phyloP scores from a whole-genome alignment of 306 rosid species.

The Citrullus mucosospermus region DNA sequence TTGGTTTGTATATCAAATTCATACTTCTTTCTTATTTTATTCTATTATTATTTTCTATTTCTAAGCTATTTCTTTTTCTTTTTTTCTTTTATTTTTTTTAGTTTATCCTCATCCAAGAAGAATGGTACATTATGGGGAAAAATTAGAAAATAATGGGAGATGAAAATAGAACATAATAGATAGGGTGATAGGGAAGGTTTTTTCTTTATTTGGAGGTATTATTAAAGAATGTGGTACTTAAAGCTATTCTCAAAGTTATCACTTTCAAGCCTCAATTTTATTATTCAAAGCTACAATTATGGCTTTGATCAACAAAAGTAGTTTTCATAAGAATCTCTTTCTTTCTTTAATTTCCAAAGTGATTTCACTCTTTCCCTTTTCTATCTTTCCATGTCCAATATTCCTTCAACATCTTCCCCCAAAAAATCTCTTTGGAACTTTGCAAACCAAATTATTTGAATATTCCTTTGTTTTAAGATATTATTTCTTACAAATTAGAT shows the following conservation, averaged over 20 bases:
- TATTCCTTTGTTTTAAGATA: not conserved
- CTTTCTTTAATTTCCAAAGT: not conserved
- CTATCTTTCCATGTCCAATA: not conserved
- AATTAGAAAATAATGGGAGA: not conserved
- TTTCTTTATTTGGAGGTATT: not conserved
- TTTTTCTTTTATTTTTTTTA: not conserved
- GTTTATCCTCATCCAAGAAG: not conserved
- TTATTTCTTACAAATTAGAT: not conserved
- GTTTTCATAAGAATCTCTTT: not conserved
- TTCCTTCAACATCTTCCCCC: not conserved
- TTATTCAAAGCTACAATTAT: not conserved
- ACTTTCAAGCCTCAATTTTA: not conserved
- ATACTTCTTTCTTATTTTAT: no score
- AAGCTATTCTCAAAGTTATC: constrained; percentile 1
- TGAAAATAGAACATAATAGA: not conserved
- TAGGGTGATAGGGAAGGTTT: not conserved
- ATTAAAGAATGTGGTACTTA: not conserved
- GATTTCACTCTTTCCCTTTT: not conserved
- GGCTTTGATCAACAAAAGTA: not conserved
- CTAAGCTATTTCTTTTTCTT: not conserved
- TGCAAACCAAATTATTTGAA: not conserved
- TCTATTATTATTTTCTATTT: not conserved
- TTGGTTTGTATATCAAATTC: no score
- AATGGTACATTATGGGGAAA: not conserved
- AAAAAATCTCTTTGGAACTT: not conserved